Conservation (phyloP, 2,329 filamentous ascomycete genomes). For the Talaromyces atroroseus region DNA sequence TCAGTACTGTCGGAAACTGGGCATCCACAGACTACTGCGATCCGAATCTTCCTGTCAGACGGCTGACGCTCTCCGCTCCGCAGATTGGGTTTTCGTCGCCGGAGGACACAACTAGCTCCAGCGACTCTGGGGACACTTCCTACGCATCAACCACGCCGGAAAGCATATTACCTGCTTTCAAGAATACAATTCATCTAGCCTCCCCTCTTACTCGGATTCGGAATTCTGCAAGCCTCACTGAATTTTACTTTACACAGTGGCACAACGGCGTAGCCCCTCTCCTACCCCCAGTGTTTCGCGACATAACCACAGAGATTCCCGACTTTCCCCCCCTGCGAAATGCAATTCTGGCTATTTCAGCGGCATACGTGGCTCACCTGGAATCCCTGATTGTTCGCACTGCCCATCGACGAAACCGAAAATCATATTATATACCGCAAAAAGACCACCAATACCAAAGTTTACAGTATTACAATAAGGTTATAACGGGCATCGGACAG, state of each 20-base stretch:
- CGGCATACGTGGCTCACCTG: slow-evolving; percentile 4
- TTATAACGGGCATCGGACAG: slow-evolving; percentile 5
- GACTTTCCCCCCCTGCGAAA: slow-evolving; percentile 6
- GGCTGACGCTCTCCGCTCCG: background rate
- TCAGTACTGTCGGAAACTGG: background rate
- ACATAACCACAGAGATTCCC: slow-evolving; percentile 5
- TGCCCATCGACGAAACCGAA: background rate
- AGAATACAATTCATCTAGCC: background rate
- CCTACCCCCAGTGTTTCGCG: slow-evolving; percentile 1
- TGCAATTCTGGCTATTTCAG: slow-evolving; percentile 2
- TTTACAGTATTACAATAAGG: slow-evolving; percentile 9
- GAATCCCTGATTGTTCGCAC: slow-evolving; percentile 3
- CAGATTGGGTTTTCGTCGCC: background rate
- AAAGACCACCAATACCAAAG: slow-evolving; percentile 9
- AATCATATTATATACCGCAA: slow-evolving; percentile 8
- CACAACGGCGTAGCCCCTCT: slow-evolving; percentile 4
- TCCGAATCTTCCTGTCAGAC: background rate
- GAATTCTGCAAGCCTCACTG: background rate
- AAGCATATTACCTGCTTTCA: background rate
- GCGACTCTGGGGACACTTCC: background rate
- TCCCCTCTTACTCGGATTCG: background rate
- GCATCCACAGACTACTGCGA: background rate
- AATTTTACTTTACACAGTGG: slow-evolving; percentile 6
- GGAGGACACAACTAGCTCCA: background rate
- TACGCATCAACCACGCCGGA: background rate